Base-by-base conservation (phyloP, 1,139 yeast genomes). In the Yarrowia galli region DNA sequence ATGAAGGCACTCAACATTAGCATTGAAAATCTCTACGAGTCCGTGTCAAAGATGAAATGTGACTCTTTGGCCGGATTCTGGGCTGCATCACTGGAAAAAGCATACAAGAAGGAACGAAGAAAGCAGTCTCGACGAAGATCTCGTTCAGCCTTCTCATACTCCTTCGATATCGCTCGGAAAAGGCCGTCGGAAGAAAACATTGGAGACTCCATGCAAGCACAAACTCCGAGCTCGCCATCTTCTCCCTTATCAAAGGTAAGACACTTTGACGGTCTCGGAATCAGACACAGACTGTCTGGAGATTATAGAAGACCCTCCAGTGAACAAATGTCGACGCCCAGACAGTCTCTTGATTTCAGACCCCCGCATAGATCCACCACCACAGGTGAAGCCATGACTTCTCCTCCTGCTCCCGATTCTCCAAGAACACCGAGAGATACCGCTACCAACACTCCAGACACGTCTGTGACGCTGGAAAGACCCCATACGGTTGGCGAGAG, bases 51-150 rank as follows among this genome's bases (percentile, higher is more conserved):
- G 68, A 85, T 85, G 67, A 87, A 87, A 69, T 88, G 92, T 79
- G 97, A 91, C 75, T 82, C 92, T 0, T 79, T 91, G 28, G 88
- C 93, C n/a, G 98, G 97, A 0, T 82, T 91, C 70, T 95, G 96
- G 89, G 89, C 88, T 60, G 80, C 95, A 16, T 79, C 89, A 16
- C 79, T 91, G 22, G 93, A 91, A 48, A 82, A 84, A 67, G 96
- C 89, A 71, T 81, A 73, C 81, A 83, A 72, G 77, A 78, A 58
- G 18, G 64, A 58, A 3, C 64, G 64, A 10, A 18, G 64, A 8
- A 58, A 58, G 42, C 70, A 80, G 85, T 69, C 82, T 18, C 51
- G n/a, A 20, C 46, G 58, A 67, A 71, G 25, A 68, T 68, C 25
- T 1, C 13, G 61, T 3, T 40, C 46, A 5, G 46, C 61, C 13